These are phyloP conservation scores for Fusarium tanahbumbuense DNA, from an alignment of 2,329 filamentous ascomycete species.

Conservation along the genomic window DNA sequence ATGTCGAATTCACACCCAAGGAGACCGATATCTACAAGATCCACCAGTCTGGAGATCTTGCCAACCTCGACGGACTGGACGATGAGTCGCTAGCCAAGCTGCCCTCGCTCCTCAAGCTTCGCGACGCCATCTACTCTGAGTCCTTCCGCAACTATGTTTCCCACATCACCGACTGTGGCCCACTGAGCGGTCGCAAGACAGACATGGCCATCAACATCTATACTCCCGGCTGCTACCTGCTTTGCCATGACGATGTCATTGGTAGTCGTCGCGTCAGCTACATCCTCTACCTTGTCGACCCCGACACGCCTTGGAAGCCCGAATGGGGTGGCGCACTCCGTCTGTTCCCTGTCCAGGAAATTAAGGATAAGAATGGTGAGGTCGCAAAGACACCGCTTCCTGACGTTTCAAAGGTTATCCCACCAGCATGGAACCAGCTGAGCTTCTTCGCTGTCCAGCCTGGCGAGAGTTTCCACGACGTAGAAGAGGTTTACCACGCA, in stretches of 20 bases:
- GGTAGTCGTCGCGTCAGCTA: conserved; percentile 96
- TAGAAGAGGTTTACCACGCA: conserved; percentile 93
- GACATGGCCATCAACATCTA: conserved; percentile 99
- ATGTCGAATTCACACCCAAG: conserved; percentile 96
- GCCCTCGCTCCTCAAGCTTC: conserved; percentile 89
- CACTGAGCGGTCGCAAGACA: conserved; percentile 91
- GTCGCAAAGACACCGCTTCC: conserved; percentile 83
- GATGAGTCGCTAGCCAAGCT: conserved; percentile 86
- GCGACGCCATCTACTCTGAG: conserved; percentile 92
- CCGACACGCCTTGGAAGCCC: conserved; percentile 88
- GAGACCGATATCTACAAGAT: conserved; percentile 99
- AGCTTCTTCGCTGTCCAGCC: conserved; percentile 98
- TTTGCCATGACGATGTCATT: conserved; percentile 99
- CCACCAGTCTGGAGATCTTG: conserved; percentile 96
- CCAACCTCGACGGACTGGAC: conserved; percentile 94
- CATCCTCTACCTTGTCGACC: conserved; percentile 94
- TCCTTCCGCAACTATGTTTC: conserved; percentile 91
- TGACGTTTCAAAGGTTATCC: conserved; percentile 83
- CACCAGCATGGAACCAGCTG: conserved; percentile 96
- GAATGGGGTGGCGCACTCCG: conserved; percentile 94
- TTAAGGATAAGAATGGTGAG: conserved; percentile 72
- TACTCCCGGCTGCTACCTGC: conserved; percentile 91
- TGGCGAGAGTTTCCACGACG: conserved; percentile 98
- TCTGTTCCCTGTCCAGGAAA: conserved; percentile 78
- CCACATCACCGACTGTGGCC: conserved; percentile 84